Percentiles rank a stretch among this genome's conserved stretches.
phyloP scores from a whole-genome alignment of 2,329 filamentous ascomycete species.

The Paraconiothyrium brasiliense region DNA sequence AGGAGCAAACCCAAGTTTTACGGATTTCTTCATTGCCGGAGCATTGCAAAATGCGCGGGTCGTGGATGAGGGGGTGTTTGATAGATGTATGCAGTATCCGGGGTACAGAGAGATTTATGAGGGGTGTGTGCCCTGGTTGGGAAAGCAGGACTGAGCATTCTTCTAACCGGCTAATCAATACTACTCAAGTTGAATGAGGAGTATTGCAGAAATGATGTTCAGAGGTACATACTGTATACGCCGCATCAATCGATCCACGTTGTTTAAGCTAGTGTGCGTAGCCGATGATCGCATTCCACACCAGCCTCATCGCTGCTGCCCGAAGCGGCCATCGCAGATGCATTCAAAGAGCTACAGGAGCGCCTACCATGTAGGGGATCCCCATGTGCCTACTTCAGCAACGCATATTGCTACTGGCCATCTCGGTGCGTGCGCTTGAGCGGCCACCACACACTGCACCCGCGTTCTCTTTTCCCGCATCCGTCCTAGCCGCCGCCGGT shows the following conservation, averaged over 20 bases:
- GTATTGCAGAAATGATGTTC: too few species aligned
- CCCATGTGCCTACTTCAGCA: background rate
- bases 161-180: too few species aligned
- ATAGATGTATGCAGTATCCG: slow-evolving; percentile 17
- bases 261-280: background rate
- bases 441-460: background rate
- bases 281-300: background rate
- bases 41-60: slow-evolving; percentile 44
- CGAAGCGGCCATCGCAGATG: background rate
- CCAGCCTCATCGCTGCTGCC: background rate
- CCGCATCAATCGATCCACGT: background rate
- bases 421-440: background rate
- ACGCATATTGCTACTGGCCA: background rate
- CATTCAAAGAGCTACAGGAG: background rate
- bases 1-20: slow-evolving; percentile 46
- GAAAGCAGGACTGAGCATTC: slow-evolving; percentile 14
- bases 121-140: slow-evolving; percentile 22
- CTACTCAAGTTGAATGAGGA: too few species aligned
- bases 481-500: slow-evolving; percentile 5
- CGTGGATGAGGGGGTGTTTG: slow-evolving; percentile 69
- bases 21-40: slow-evolving; percentile 55
- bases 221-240: too few species aligned
- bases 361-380: background rate
- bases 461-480: slow-evolving; percentile 6
- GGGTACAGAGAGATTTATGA: slow-evolving; percentile 20